A percentile compares a stretch with the other conserved stretches of the same genome.
phyloP scores from a whole-genome alignment of 163 green algal species.

The Trebouxia gelatinosa region DNA sequence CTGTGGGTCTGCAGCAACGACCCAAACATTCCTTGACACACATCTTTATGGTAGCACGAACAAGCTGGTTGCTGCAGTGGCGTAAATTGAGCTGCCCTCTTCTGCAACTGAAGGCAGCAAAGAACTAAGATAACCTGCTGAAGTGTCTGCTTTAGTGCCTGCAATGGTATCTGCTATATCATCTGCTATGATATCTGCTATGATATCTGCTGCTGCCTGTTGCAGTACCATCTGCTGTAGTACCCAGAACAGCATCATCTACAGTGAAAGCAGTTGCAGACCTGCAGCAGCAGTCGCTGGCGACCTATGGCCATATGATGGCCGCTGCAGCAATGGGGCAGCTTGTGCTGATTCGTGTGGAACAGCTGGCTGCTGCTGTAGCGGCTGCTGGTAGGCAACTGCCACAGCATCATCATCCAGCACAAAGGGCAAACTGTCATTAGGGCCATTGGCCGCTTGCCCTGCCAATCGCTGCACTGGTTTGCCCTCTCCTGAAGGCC shows the following conservation, averaged over 20 bases:
- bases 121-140: too few species aligned
- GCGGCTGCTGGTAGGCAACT: not conserved
- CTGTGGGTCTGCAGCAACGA: too few species aligned
- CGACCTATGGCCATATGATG: conserved; percentile 23
- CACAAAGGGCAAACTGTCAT: conserved; percentile 34
- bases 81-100: too few species aligned
- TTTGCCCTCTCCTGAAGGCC: not conserved
- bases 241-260: not conserved
- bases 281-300: conserved; percentile 30
- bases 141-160: too few species aligned
- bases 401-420: conserved; percentile 31
- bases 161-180: too few species aligned
- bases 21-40: too few species aligned
- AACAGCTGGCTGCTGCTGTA: conserved; percentile 7
- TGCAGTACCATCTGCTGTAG: not conserved
- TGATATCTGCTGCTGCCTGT: not conserved
- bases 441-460: not conserved
- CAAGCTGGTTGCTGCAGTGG: too few species aligned
- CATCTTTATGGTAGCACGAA: too few species aligned
- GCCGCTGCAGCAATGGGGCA: not conserved
- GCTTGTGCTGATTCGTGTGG: not conserved
- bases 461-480: conserved; percentile 7
- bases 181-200: too few species aligned
- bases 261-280: not conserved
- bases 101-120: too few species aligned